Base-by-base conservation (phyloP, 306 rosid species). In the Astragalus glycyphyllos region DNA sequence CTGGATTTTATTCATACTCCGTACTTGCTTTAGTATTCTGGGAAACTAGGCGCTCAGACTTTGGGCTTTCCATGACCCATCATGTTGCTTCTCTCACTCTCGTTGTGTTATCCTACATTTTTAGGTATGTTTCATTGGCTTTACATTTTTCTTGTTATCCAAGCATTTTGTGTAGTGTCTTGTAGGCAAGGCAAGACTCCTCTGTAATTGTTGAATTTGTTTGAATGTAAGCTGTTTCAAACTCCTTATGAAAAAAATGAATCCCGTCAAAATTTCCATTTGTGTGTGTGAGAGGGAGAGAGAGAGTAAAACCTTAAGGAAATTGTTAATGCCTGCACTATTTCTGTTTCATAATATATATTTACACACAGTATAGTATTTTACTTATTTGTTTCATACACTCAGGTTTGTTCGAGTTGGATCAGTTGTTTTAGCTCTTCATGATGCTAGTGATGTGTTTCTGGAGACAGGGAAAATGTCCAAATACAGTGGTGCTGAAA, bases 31-130 rank as follows among this genome's bases (percentile, higher is more conserved):
- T 94, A 82, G 71, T 90, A 50, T 90, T 89, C 72, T 94, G 96
- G 98, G 98, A 94, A 81, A 94, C 98, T 14, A 85, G 88, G 86
- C 96, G 98, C 73, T 85, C 98, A 0, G 98, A 94, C 85, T 94
- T 94, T 66, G 89, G 88, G 65, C 86, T 94, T 72, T 94, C 98
- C 46, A 94, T 94, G 98, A 45, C 86, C 80, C 98, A 94, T 81
- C 98, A 94, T 87, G 88, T 90, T 80, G 89, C 94, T 47, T 83
- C 95, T 60, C 72, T 86, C 80, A 80, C 65, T 73, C 98, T 94
- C 84, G 86, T 94, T 34, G 65, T 89, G 62, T 79, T 90, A 77
- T 94, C 98, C 58, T 90, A 89, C 86, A 83, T 72, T 68, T 80
- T 87, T 76, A 83, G 98, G 98, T 90, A 84, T 40, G 40, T 78